A percentile compares a stretch with the other conserved stretches of the same genome.
Evolutionary conservation across 345 rosid species (phyloP).

Genomic region (Rhizophora mangle): DNA sequence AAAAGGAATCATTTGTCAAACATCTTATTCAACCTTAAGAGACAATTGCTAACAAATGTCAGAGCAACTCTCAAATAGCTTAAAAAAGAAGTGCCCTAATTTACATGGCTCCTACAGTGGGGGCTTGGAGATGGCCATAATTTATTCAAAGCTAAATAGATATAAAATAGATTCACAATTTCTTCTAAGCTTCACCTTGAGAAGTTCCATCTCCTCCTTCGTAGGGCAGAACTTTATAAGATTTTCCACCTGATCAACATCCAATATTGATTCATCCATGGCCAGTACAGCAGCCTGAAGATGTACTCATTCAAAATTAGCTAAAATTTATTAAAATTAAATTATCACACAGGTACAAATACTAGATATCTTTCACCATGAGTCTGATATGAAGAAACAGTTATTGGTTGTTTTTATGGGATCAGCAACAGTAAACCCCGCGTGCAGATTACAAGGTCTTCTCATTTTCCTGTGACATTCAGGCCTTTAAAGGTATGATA

Average conservation of each 20-base stretch:
- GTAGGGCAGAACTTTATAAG: conserved; percentile 98
- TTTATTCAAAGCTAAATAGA: too few relatives aligned
- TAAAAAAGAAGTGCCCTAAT: neutral
- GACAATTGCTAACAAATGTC: neutral
- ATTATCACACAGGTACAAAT: too few relatives aligned
- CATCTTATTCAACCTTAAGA: neutral
- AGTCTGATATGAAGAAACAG: too few relatives aligned
- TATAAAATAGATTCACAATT: conserved; percentile 12
- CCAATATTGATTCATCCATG: conserved; percentile 86
- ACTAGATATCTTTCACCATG: too few relatives aligned
- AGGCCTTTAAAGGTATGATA: too few relatives aligned
- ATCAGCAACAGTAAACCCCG: too few relatives aligned
- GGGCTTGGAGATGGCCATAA: too few relatives aligned
- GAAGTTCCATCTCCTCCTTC: conserved; percentile 97
- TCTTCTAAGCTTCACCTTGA: conserved; percentile 60
- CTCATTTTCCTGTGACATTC: too few relatives aligned
- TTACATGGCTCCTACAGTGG: neutral
- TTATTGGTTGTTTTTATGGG: too few relatives aligned
- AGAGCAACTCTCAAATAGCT: conserved; percentile 9
- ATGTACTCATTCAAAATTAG: conserved; percentile 17
- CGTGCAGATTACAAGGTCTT: too few relatives aligned
- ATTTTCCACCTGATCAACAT: conserved; percentile 97
- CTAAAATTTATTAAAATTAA: neutral
- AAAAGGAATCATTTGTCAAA: conserved; percentile 6
- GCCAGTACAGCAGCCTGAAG: conserved; percentile 91